Evolutionary conservation across 305 asterid genomes (phyloP), one percentile per base, ranked within the genome.

Genomic region (Caryopteris hybrid): DNA sequence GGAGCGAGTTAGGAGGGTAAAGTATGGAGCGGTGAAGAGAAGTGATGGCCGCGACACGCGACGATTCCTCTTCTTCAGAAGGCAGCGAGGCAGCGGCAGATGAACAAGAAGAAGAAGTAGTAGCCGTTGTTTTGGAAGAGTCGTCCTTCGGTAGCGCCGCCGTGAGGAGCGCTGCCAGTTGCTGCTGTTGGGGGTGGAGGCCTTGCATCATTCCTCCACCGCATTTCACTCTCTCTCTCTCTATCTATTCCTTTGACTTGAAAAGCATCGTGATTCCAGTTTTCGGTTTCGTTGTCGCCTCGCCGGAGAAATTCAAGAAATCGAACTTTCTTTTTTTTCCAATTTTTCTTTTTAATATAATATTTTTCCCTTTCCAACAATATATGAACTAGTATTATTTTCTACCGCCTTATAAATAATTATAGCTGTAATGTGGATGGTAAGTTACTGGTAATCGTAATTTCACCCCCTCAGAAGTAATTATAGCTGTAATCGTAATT

Each of bases 171-270:
- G 98, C 95, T 69, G 90, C 97, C 57, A 94, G 86, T 75, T 94
- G 99, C 72, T 94, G 97, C 69, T 94, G 99, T 41, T 87, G 99
- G 82, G 87, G 96, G 80, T 91, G 99, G 80, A 93, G 92, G 69
- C 97, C 95, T 80, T 89, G 99, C 96, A 89, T 91, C 82, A 57
- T 84, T 58, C 62, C 85, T 80, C 77, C 86, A 67, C 83, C 75
- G 85, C 91, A 85, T 82, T 52, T 68, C 77, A 64, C 64, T 72
- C 33, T 72, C 33, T 60, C 70, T 64, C 34, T 38, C 51, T 31
- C 23, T 31, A 13, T 45, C 58, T 62, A 54, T 64, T 64, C 31
- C 57, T 21, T 29, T 4, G 52, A 46, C 58, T 45, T 54, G 17
- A 25, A 36, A 25, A 61, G 46, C 70, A 56, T 70, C 41, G 67